A percentile compares a stretch with the other conserved stretches of the same genome.
Conservation (phyloP, 345 rosid species). For the Euphorbia peplus region DNA sequence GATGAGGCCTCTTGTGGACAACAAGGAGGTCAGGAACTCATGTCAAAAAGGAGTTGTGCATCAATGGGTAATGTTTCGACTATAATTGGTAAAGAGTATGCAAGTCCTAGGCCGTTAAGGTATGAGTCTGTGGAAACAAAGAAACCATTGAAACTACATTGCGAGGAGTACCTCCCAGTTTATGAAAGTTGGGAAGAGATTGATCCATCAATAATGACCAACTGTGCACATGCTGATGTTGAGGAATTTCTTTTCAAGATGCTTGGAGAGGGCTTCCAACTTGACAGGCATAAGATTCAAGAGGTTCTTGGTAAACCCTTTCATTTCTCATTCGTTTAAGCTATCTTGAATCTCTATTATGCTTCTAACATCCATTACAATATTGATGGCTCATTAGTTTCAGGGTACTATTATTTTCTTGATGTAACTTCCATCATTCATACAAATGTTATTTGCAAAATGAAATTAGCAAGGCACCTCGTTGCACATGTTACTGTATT, state of each 20-base stretch:
- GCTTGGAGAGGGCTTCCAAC: constrained; percentile 56
- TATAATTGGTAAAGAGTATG: constrained; percentile 45
- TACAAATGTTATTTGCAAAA: background rate
- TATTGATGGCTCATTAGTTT: background rate
- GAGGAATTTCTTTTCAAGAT: constrained; percentile 50
- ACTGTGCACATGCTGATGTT: constrained; percentile 26
- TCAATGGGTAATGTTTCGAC: constrained; percentile 48
- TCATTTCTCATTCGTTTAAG: constrained; percentile 4
- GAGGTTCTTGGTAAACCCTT: constrained; percentile 45
- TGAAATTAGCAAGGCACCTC: background rate
- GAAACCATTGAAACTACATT: constrained; percentile 48
- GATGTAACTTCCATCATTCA: background rate
- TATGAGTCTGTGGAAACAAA: constrained; percentile 27
- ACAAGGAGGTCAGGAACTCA: constrained; percentile 19
- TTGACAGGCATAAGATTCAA: constrained; percentile 39
- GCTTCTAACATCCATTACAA: background rate
- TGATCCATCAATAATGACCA: constrained; percentile 14
- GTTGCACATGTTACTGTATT: background rate
- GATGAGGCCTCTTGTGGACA: constrained; percentile 19
- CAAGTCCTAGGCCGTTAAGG: constrained; percentile 25
- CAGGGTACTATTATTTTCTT: background rate
- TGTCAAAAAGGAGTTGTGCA: constrained; percentile 30
- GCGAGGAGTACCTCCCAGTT: constrained; percentile 40
- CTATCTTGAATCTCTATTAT: background rate
- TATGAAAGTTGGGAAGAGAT: constrained; percentile 36